These are phyloP conservation scores for Daldinia concentrica DNA, from an alignment of 495 filamentous ascomycete species.

Conservation along the genomic window DNA sequence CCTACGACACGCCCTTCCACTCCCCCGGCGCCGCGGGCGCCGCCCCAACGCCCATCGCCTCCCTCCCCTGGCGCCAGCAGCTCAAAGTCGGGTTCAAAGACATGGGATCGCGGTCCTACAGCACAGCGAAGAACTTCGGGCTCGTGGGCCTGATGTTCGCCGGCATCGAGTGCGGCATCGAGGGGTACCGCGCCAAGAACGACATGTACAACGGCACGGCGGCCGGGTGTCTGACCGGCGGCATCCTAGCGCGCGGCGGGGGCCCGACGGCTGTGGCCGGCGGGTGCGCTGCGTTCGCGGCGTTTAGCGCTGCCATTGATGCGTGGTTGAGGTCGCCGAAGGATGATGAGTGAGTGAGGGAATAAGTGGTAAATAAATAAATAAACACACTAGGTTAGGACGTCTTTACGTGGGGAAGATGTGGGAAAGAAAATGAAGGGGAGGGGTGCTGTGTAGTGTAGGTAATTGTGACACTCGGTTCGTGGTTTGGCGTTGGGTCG, in stretches of 20 bases:
- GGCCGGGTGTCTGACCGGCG: constrained; percentile 92
- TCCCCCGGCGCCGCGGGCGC: constrained; percentile 67
- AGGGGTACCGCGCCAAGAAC: constrained; percentile 91
- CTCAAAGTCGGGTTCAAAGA: constrained; percentile 86
- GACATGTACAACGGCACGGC: constrained; percentile 88
- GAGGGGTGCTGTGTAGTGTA: neutral
- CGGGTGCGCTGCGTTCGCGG: constrained; percentile 94
- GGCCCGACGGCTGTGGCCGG: constrained; percentile 90
- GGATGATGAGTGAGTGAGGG: too few relatives aligned
- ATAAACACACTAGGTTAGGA: neutral
- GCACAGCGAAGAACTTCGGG: constrained; percentile 93
- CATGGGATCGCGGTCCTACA: constrained; percentile 86
- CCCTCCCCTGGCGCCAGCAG: constrained; percentile 84
- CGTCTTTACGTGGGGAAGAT: neutral
- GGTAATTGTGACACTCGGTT: neutral
- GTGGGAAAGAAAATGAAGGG: neutral
- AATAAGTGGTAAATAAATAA: too few relatives aligned
- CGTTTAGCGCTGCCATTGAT: constrained; percentile 95
- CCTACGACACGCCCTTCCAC: constrained; percentile 84
- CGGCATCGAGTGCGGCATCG: constrained; percentile 95
- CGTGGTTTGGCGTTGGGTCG: constrained; percentile 24
- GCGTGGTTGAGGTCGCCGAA: constrained; percentile 78
- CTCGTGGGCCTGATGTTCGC: constrained; percentile 88
- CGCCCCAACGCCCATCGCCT: constrained; percentile 65
- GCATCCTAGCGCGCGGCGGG: constrained; percentile 81